Evolutionary conservation across 257 asterid genomes (phyloP).

Genomic region (Primulina tabacum): DNA sequence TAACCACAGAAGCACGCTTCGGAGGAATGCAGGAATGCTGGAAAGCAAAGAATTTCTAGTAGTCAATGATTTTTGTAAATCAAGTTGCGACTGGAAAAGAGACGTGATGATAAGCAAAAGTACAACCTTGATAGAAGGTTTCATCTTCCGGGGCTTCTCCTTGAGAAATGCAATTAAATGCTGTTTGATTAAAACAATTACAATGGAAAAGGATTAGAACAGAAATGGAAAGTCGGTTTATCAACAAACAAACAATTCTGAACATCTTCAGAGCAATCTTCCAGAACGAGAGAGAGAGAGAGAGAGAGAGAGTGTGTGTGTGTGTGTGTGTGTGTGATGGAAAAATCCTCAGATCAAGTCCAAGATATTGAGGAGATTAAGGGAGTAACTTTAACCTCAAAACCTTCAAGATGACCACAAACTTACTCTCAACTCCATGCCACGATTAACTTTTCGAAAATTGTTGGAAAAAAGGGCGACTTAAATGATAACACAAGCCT

Average conservation of each 20-base stretch:
- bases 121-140: slow-evolving; percentile 44
- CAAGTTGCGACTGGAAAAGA: not conserved
- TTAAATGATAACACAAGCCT: not conserved
- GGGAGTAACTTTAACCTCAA: not conserved
- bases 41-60: slow-evolving; percentile 7
- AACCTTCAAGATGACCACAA: not conserved
- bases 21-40: slow-evolving; percentile 31
- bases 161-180: slow-evolving; percentile 50
- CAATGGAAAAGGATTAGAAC: not conserved
- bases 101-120: not conserved
- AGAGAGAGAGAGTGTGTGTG: too few species aligned
- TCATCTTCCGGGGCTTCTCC: slow-evolving; percentile 59
- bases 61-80: slow-evolving; percentile 18
- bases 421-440: not conserved
- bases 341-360: not conserved
- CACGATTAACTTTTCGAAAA: not conserved
- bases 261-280: not conserved
- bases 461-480: not conserved
- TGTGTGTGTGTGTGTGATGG: too few species aligned
- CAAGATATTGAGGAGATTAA: not conserved
- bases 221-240: not conserved
- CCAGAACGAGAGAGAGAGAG: too few species aligned
- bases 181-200: slow-evolving; percentile 36
- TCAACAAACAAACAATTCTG: not conserved
- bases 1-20: slow-evolving; percentile 56